Base-by-base conservation (phyloP, 2,329 filamentous ascomycete species). In the Trichoderma aggressivum region DNA sequence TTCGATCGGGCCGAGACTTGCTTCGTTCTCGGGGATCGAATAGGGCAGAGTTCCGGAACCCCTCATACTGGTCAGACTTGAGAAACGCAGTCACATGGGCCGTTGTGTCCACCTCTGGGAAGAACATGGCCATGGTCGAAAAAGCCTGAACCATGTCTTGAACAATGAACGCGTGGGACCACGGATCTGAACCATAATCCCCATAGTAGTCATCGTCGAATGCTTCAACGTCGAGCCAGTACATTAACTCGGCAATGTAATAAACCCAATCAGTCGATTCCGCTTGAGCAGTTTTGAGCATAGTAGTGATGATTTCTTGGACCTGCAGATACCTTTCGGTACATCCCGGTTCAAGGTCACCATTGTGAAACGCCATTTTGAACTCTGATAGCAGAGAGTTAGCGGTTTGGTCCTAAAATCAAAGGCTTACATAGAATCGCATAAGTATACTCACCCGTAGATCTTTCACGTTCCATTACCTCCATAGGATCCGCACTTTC, bases 81-180 rank as follows among this genome's bases (percentile, higher is more conserved):
- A 78, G 12, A 24, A 75, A 76, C 65, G 66, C 66, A 6, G 74
- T 77, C 1, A 75, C 73, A 0, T 72, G 28, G 2, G 43, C 56
- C 1, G 76, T 70, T 0, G 47, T 43, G 1, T 73, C 62, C 0
- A 56, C 39, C 0, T 72, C 71, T 1, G 77, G 77, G 47, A 79
- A 78, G 72, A 79, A 79, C 74, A 79, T 78, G 24, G 75, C 76
- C 50, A 76, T 65, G 21, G 59, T 56, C 7, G 71, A 65, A 67
- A 78, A 79, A 0, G 77, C 77, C 11, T 62, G 66, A 0, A 78
- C 74, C 14, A 79, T 26, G 24, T 78, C 77, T 12, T 77, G 74
- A 1, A 72, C 32, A 21, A 79, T 74, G 30, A 79, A 79, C 4
- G 64, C 56, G 50, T 78, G 75, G 3, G 77, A 75, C 77, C 74